Evolutionary conservation across 2,329 filamentous ascomycete genomes (phyloP).

Genomic region (Neopestalotiopsis sp.): DNA sequence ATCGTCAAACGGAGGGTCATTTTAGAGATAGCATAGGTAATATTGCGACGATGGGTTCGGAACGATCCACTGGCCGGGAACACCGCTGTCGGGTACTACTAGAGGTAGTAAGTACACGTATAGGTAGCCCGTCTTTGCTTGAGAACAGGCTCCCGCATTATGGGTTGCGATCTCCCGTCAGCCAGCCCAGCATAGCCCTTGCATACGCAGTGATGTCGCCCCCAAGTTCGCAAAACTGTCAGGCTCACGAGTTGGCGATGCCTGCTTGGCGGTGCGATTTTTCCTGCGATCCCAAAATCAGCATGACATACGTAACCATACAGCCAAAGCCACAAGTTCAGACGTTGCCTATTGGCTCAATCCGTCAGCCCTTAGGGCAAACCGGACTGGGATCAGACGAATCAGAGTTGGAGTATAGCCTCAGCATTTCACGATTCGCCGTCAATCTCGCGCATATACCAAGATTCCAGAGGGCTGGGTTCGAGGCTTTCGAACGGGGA

Average conservation of each 20-base stretch:
- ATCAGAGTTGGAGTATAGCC: constrained; percentile 3
- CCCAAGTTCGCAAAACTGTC: constrained; percentile 22
- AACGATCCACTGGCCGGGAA: constrained; percentile 7
- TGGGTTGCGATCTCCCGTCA: neutral
- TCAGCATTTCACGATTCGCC: neutral
- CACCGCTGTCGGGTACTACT: neutral
- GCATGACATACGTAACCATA: constrained; percentile 23
- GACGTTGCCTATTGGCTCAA: constrained; percentile 12
- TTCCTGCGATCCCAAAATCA: constrained; percentile 6
- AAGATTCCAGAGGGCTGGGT: neutral
- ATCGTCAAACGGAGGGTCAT: constrained; percentile 2
- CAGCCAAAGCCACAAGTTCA: constrained; percentile 23
- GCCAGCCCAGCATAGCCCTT: constrained; percentile 9
- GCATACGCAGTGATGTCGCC: constrained; percentile 31
- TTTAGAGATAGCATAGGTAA: neutral
- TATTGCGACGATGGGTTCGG: neutral
- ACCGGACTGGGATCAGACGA: neutral
- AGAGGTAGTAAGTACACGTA: neutral
- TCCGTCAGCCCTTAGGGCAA: constrained; percentile 17
- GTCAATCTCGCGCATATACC: neutral
- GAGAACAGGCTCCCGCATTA: constrained; percentile 3
- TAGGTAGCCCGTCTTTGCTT: neutral
- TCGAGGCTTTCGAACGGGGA: neutral
- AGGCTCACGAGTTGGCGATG: constrained; percentile 27
- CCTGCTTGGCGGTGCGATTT: constrained; percentile 32